These are phyloP conservation scores for Xylaria sp. DNA, from an alignment of 2,329 filamentous ascomycete species.

Conservation along the genomic window DNA sequence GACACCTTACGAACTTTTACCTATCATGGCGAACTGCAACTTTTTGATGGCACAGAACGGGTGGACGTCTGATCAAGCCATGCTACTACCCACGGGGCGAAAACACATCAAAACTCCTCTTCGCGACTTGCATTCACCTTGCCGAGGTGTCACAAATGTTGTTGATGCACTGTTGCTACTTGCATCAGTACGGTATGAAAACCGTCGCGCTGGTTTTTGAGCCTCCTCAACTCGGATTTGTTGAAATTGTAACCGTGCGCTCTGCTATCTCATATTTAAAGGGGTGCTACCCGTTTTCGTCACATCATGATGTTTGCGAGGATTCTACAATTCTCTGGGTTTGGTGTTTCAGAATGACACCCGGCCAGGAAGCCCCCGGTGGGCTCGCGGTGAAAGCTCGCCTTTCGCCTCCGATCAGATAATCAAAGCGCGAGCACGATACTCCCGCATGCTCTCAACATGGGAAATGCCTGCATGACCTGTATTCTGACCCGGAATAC, in stretches of 20 bases:
- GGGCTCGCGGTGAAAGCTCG: slow-evolving; percentile 1
- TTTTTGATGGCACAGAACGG: neutral
- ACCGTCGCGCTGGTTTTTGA: neutral
- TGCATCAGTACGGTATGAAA: neutral
- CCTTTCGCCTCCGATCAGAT: neutral
- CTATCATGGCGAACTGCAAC: neutral
- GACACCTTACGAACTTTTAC: neutral
- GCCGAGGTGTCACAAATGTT: neutral
- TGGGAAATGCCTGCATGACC: neutral
- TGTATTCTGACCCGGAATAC: neutral
- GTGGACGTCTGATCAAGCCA: neutral
- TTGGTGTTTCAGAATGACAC: slow-evolving; percentile 8
- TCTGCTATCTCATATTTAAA: neutral
- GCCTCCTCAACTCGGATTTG: neutral
- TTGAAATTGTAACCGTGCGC: neutral
- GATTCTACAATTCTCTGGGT: neutral
- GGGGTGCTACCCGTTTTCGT: neutral
- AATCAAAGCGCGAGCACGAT: neutral
- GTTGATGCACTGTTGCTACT: neutral
- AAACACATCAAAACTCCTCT: neutral
- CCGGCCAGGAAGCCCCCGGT: neutral
- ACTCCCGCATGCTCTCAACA: neutral
- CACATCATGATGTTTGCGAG: neutral
- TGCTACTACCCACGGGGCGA: neutral
- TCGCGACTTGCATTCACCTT: neutral